These are phyloP conservation scores for Daldinia vernicosa DNA, from an alignment of 495 filamentous ascomycete genomes.

Conservation along the genomic window DNA sequence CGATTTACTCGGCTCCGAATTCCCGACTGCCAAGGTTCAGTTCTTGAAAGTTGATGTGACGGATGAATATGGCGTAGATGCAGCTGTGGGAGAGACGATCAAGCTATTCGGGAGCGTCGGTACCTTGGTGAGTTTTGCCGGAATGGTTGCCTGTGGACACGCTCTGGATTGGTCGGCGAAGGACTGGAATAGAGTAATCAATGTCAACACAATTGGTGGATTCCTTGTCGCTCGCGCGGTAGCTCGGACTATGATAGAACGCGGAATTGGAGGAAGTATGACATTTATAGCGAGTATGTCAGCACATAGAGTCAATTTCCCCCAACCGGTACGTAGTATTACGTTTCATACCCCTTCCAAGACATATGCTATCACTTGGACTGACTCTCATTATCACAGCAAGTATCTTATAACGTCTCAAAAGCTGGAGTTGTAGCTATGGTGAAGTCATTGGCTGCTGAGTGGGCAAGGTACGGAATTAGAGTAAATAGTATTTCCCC, in stretches of 20 bases:
- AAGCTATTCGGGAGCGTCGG: slow-evolving; percentile 62
- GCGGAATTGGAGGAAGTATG: slow-evolving; percentile 65
- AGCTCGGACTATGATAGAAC: slow-evolving; percentile 62
- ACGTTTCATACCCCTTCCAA: background rate
- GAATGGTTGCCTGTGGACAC: slow-evolving; percentile 68
- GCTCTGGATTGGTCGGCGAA: slow-evolving; percentile 63
- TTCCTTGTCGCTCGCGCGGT: slow-evolving; percentile 75
- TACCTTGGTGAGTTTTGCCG: slow-evolving; percentile 72
- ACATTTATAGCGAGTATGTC: slow-evolving; percentile 74
- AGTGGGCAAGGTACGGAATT: slow-evolving; percentile 71
- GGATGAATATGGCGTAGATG: slow-evolving; percentile 56
- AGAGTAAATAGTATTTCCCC: slow-evolving; percentile 75
- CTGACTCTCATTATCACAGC: slow-evolving; percentile 33
- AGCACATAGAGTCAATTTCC: slow-evolving; percentile 71
- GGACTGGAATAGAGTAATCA: slow-evolving; percentile 68
- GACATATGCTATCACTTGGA: too few species aligned
- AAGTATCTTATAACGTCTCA: slow-evolving; percentile 74
- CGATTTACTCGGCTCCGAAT: slow-evolving; percentile 56
- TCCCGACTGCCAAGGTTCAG: slow-evolving; percentile 61
- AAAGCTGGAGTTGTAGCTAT: slow-evolving; percentile 71
- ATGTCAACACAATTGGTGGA: slow-evolving; percentile 73
- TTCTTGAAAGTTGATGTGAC: slow-evolving; percentile 68
- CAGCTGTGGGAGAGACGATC: slow-evolving; percentile 53
- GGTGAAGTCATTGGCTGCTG: slow-evolving; percentile 68
- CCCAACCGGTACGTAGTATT: slow-evolving; percentile 58